These are phyloP conservation scores for Trifolium subterraneum DNA, from an alignment of 306 rosid species.

Conservation along the genomic window DNA sequence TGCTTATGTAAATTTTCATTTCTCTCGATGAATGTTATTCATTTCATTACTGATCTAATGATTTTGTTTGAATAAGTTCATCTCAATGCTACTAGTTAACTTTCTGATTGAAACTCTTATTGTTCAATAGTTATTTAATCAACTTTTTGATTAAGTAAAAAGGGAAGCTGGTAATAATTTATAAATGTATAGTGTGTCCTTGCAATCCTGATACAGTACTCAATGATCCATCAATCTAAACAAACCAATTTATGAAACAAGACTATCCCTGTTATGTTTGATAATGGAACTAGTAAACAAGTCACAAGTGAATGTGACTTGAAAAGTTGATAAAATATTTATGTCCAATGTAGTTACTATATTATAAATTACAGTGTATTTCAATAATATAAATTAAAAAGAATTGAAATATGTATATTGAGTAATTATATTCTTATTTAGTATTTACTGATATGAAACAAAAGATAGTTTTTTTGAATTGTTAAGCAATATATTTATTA, in stretches of 20 bases:
- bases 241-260: neutral
- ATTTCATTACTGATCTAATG: slow-evolving; percentile 8
- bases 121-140: slow-evolving; percentile 7
- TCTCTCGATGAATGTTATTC: slow-evolving; percentile 11
- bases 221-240: neutral
- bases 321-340: neutral
- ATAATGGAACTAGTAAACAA: slow-evolving; percentile 4
- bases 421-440: slow-evolving; percentile 7
- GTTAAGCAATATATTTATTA: neutral
- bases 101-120: slow-evolving; percentile 22
- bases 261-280: neutral
- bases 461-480: neutral
- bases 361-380: neutral
- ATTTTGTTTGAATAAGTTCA: slow-evolving; percentile 7
- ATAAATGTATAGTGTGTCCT: neutral
- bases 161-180: neutral
- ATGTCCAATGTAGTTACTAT: neutral
- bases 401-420: neutral
- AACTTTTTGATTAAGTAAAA: neutral
- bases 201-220: neutral
- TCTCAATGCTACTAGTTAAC: slow-evolving; percentile 25
- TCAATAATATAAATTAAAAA: neutral
- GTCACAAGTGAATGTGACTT: neutral
- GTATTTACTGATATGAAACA: neutral
- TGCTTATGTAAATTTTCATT: slow-evolving; percentile 33